Evolutionary conservation across 2,329 filamentous ascomycete species (phyloP), one percentile per base, ranked within the genome.

Genomic region (Fusarium sp.): DNA sequence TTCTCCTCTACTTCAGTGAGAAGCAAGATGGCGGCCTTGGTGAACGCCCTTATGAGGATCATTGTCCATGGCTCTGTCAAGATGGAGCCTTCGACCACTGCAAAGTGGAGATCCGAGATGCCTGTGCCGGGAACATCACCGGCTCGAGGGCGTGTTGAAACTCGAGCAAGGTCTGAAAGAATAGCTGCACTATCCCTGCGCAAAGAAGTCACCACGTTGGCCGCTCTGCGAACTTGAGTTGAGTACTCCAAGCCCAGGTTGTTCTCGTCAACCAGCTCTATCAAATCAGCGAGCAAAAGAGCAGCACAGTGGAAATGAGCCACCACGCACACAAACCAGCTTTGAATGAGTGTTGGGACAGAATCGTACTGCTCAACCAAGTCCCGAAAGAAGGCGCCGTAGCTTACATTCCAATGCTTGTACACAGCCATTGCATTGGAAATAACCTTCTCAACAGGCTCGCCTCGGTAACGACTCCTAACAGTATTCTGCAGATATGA

Each of bases 51-150:
- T 43, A 88, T 83, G 28, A 88, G 75, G 4, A 88, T 82, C 39
- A 84, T 83, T 2, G 86, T 88, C 87, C 87, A 89, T 4, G 87
- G 87, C 67, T 89, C 87, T 1, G 86, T 88, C 57, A 90, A 72
- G n/a, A 90, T 79, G 2, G 87, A 84, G 4, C 84, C 86, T 60
- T 87, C 81, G 42, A 82, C 85, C 24, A 88, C 79, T 1, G 86
- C 85, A 58, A 84, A 83, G 71, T 88, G 86, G 55, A 87, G 85
- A 22, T 84, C 82, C 3, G 69, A 66, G 43, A 70, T 54, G 28
- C 73, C 72, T 6, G 68, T 68, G 8, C 72, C 72, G 6, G 72
- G 72, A 33, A 74, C 46, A 52, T 74, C 71, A 2, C 71, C 69
- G 40, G 66, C 69, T 48, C 67, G 73, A 6, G 77, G 77, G 6